Evolutionary conservation across 163 green algal genomes (phyloP).

Genomic region (Botryococcus braunii): DNA sequence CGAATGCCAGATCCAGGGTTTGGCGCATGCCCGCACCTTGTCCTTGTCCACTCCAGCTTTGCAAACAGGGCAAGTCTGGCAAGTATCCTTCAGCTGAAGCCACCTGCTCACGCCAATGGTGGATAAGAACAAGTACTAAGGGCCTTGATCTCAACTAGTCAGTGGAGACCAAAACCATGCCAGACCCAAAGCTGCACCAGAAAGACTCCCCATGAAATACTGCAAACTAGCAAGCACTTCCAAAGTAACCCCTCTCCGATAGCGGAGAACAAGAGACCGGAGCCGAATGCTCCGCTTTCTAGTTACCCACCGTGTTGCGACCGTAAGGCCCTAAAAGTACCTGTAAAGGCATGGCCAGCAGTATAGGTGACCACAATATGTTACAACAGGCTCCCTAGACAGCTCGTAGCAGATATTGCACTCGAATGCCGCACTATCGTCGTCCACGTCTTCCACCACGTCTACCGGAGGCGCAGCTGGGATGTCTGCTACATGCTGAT

Average conservation of each 20-base stretch:
- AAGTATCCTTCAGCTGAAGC: slow-evolving; percentile 65
- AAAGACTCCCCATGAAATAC: no score
- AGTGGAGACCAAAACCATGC: no score
- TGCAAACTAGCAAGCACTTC: not conserved
- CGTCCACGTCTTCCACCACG: not conserved
- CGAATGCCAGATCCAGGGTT: not conserved
- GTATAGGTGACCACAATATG: slow-evolving; percentile 90
- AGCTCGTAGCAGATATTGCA: slow-evolving; percentile 26
- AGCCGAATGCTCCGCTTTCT: no score
- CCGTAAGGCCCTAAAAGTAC: slow-evolving; percentile 13
- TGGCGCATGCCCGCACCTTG: slow-evolving; percentile 41
- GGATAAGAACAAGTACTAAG: not conserved
- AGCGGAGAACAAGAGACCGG: no score
- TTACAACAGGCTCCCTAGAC: slow-evolving; percentile 83
- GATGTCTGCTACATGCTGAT: no score
- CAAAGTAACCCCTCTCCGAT: no score
- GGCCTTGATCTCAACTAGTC: no score
- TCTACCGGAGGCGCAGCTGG: not conserved
- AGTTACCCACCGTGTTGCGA: not conserved
- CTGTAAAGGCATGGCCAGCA: slow-evolving; percentile 92
- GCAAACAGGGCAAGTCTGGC: slow-evolving; percentile 81
- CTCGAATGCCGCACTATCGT: slow-evolving; percentile 8
- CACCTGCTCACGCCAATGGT: slow-evolving; percentile 43
- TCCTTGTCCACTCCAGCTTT: slow-evolving; percentile 81
- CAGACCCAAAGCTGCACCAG: not conserved